A percentile compares a stretch with the other conserved stretches of the same genome.
Conservation (phyloP, 2,329 filamentous ascomycete genomes). For the Calonectria pseudoreteaudii region DNA sequence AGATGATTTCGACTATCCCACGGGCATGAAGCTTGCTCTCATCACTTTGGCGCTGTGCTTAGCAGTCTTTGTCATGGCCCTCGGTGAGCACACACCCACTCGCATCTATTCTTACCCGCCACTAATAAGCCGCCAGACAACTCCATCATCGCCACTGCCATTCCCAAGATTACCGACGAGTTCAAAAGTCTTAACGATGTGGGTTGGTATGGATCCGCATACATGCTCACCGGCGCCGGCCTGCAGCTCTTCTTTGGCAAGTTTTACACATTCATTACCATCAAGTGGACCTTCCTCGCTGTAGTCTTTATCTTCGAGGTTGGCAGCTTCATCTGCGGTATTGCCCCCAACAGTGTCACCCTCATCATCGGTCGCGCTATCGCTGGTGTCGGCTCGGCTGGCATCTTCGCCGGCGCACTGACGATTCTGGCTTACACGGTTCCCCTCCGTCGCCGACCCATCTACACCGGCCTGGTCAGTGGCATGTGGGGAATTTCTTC, state of each 20-base stretch:
- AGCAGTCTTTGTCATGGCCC: conserved; percentile 55
- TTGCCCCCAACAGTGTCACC: conserved; percentile 45
- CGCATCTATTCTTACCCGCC: background rate
- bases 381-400: conserved; percentile 55
- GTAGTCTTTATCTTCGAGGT: conserved; percentile 56
- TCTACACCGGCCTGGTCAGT: conserved; percentile 51
- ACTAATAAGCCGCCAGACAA: conserved; percentile 44
- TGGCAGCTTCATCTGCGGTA: conserved; percentile 55
- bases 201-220: conserved; percentile 62
- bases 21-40: conserved; percentile 43
- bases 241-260: conserved; percentile 56
- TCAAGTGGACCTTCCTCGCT: conserved; percentile 55
- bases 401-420: conserved; percentile 58
- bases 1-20: conserved; percentile 36
- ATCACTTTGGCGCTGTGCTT: conserved; percentile 53
- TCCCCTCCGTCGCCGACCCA: conserved; percentile 47
- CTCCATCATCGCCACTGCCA: conserved; percentile 57
- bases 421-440: conserved; percentile 56
- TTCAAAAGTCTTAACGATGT: conserved; percentile 60
- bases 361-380: conserved; percentile 52
- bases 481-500: conserved; percentile 61
- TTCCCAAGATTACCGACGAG: conserved; percentile 56
- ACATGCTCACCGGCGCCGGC: conserved; percentile 55
- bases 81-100: conserved; percentile 41
- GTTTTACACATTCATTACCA: conserved; percentile 58